A percentile compares a stretch with the other conserved stretches of the same genome.
phyloP scores from a whole-genome alignment of 352 stramenopile genomes.

The Saprolegnia diclina region DNA sequence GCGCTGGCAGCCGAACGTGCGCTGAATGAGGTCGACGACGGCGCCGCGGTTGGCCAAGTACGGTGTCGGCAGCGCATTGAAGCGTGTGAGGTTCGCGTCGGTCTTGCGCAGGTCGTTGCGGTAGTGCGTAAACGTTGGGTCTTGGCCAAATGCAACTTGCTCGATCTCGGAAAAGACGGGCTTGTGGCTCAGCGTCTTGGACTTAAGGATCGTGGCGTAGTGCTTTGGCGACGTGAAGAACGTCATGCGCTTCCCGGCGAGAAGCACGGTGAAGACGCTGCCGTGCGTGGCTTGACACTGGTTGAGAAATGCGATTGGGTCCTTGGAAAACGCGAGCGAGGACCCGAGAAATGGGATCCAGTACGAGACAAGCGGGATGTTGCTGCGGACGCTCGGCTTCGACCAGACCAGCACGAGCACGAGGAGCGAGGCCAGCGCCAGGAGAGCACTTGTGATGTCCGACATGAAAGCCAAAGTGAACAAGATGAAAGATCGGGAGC shows the following conservation, averaged over 20 bases:
- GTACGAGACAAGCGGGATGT: neutral
- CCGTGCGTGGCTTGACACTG: neutral
- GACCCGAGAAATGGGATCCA: constrained; percentile 20
- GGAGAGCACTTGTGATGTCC: too few species aligned
- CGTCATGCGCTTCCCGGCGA: constrained; percentile 18
- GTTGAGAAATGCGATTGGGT: constrained; percentile 1
- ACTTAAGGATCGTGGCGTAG: constrained; percentile 7
- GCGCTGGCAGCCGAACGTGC: constrained; percentile 1
- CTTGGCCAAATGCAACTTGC: constrained; percentile 1
- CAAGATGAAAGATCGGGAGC: too few species aligned
- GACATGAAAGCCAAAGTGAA: too few species aligned
- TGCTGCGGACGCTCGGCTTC: neutral
- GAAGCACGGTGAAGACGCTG: constrained; percentile 12
- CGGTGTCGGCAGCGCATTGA: neutral
- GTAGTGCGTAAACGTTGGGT: neutral
- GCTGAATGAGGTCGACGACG: constrained; percentile 2
- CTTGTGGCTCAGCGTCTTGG: constrained; percentile 15
- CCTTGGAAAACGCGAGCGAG: constrained; percentile 4
- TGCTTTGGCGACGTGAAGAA: constrained; percentile 20
- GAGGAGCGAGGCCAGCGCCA: too few species aligned
- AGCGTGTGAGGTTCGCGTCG: neutral
- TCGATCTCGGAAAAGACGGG: neutral
- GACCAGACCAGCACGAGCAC: too few species aligned
- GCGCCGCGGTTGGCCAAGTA: neutral
- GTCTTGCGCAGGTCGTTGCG: neutral